A percentile compares a stretch with the other conserved stretches of the same genome.
These are phyloP conservation scores for Lasiosphaeriaceae sp. DNA, from an alignment of 495 filamentous ascomycete genomes.

Conservation along the genomic window DNA sequence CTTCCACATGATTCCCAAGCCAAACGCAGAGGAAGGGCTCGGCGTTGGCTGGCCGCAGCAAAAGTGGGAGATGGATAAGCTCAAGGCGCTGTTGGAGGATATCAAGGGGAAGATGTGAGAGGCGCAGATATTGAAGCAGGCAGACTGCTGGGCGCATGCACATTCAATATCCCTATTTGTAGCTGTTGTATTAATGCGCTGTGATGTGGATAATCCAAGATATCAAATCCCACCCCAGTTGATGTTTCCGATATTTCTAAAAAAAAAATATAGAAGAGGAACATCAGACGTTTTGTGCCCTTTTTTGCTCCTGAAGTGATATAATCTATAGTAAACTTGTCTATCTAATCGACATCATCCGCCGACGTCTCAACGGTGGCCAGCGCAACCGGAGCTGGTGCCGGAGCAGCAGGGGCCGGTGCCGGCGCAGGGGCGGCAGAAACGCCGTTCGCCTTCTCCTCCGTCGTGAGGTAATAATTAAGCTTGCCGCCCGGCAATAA, in stretches of 20 bases:
- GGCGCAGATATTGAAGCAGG: background rate
- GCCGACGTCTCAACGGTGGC: constrained; percentile 36
- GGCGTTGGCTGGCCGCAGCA: constrained; percentile 76
- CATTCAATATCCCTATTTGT: no score
- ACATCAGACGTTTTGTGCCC: background rate
- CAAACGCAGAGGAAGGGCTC: constrained; percentile 77
- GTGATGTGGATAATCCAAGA: no score
- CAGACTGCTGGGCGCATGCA: no score
- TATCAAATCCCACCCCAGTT: no score
- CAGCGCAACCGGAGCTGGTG: background rate
- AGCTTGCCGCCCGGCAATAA: constrained; percentile 62
- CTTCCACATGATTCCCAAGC: constrained; percentile 98
- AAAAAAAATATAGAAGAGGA: background rate
- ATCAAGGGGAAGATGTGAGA: constrained; percentile 84
- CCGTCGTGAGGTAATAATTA: constrained; percentile 57
- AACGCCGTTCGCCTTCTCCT: constrained; percentile 25
- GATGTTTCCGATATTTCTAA: no score
- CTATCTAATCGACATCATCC: constrained; percentile 52
- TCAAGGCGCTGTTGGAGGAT: constrained; percentile 76
- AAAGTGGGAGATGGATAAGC: constrained; percentile 71
- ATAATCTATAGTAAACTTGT: no score
- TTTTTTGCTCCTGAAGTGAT: no score
- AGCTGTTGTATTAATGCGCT: no score
- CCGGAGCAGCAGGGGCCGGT: constrained; percentile 1
- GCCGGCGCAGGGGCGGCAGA: constrained; percentile 11